phyloP scores from a whole-genome alignment of 495 filamentous ascomycete species.

The Xylaria flabelliformis region DNA sequence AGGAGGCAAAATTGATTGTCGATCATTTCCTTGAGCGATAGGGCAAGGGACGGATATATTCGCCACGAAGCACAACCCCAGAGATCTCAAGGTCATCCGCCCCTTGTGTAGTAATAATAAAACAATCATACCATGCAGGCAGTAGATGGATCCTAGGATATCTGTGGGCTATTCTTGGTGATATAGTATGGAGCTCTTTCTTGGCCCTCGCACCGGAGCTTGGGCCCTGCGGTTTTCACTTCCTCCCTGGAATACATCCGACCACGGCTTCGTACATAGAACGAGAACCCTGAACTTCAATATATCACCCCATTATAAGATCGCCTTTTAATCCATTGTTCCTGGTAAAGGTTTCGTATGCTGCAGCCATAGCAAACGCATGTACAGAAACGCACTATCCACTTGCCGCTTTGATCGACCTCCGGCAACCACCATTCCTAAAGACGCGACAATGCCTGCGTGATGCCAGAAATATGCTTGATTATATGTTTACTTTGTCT shows the following conservation, averaged over 20 bases:
- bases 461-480: neutral
- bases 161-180: conserved; percentile 18
- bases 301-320: conserved; percentile 7
- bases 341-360: conserved; percentile 14
- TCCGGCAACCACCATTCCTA: conserved; percentile 16
- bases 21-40: conserved; percentile 19
- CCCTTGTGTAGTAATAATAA: conserved; percentile 14
- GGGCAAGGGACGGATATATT: conserved; percentile 5
- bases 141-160: conserved; percentile 6
- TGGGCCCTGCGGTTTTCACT: conserved; percentile 8
- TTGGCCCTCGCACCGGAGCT: conserved; percentile 11
- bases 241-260: conserved; percentile 2
- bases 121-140: neutral
- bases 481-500: neutral
- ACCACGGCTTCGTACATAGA: neutral
- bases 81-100: conserved; percentile 3
- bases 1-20: conserved; percentile 1
- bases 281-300: conserved; percentile 12
- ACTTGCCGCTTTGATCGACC: conserved; percentile 19
- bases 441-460: neutral
- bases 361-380: conserved; percentile 8
- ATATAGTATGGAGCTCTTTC: conserved; percentile 1
- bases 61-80: conserved; percentile 2
- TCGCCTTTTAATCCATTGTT: conserved; percentile 4
- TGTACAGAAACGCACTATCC: conserved; percentile 4